Evolutionary conservation across 2,329 filamentous ascomycete species (phyloP), one percentile per base, ranked within the genome.

Genomic region (Fusarium zealandicum): DNA sequence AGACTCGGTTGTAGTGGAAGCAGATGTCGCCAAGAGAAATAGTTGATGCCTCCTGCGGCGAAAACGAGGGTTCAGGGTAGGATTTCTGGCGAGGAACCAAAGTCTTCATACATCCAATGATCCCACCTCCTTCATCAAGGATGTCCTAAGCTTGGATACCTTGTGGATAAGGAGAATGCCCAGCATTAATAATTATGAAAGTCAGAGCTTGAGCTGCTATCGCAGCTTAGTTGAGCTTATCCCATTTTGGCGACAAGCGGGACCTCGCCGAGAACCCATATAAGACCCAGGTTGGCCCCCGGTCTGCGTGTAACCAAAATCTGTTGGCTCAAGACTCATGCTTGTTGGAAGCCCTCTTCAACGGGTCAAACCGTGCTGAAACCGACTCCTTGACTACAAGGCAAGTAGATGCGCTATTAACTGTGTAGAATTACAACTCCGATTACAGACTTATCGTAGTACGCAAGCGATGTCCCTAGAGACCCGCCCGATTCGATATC

Each of bases 231-330:
- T 16, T 39, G 30, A 49, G 52, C 44, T 54, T 62, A 37, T 33
- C 54, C 54, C 57, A 41, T 53, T 32, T 47, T 20, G 30, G 51
- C 18, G 30, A 30, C 16, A 31, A 43, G 61, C 55, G 55, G 60
- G 62, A 54, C 42, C 52, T 22, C 16, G 4, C 42, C 10, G 37
- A 20, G 42, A 36, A 35, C 30, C 46, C 51, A 61, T 58, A 65
- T 66, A 66, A 65, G 63, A 45, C 20, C 52, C 39, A 28, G 31
- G 31, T n/a, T 35, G n/a, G 35, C 60, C 54, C 48, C 59, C 38
- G 18, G 20, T 20, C 9, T 42, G 45, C 42, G 50, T 56, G 38
- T 59, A 54, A 48, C 50, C 27, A 22, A 25, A n/a, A 11, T 37
- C 20, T 18, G 27, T 17, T 14, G 22, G 33, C 45, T 18, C 20